Conservation (phyloP, 2,329 filamentous ascomycete species). For the Trichoderma pleuroti region DNA sequence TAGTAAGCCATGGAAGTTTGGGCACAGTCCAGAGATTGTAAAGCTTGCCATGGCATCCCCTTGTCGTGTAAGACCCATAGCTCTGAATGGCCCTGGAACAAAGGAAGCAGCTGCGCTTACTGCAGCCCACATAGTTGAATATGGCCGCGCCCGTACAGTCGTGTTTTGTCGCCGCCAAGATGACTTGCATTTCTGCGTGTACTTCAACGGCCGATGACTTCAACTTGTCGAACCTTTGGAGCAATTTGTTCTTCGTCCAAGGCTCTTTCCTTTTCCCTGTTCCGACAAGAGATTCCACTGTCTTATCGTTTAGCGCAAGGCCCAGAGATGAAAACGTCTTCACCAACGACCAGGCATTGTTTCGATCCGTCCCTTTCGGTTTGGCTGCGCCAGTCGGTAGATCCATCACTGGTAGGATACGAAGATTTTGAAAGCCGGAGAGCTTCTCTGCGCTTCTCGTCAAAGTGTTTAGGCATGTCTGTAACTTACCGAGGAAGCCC, state of each 20-base stretch:
- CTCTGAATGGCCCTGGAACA: neutral
- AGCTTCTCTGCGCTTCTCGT: neutral
- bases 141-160: neutral
- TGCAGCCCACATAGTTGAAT: conserved; percentile 9
- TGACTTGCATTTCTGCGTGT: neutral
- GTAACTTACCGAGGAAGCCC: neutral
- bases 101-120: conserved; percentile 11
- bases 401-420: neutral
- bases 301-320: neutral
- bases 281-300: neutral
- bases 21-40: conserved; percentile 3
- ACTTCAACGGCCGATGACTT: neutral
- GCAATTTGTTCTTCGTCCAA: neutral
- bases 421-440: neutral
- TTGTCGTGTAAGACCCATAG: neutral
- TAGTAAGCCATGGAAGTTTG: neutral
- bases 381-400: neutral
- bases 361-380: neutral
- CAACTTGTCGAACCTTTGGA: neutral
- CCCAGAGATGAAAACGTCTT: neutral
- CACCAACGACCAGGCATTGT: neutral
- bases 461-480: neutral
- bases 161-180: conserved; percentile 1
- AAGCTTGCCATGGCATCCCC: conserved; percentile 6
- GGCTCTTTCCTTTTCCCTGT: neutral